Evolutionary conservation across 306 rosid species (phyloP), one percentile per base, ranked within the genome.

Genomic region (Casuarina cunninghamiana): DNA sequence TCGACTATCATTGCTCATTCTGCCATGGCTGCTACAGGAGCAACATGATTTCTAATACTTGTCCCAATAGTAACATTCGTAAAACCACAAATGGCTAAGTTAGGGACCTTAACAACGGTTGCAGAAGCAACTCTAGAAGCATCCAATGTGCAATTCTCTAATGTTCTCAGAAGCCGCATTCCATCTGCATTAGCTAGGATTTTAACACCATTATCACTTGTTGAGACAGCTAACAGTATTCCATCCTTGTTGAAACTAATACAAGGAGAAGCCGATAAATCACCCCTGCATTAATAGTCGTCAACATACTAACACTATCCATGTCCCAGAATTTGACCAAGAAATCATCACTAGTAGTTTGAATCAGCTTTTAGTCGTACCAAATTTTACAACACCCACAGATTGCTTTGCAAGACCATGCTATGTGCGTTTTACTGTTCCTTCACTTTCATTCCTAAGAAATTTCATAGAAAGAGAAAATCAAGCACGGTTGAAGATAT

Each of bases 371-470:
- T 90, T 96, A n/a, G 98, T 91, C 53, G 97, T 96, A 88, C 93
- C 99, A 78, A 96, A 96, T 84, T 96, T 97, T 76, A 93, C 99
- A 77, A 93, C 88, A 81, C 97, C 98, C 26, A 10, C 90, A 67
- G 98, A 82, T 76, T 96, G 89, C 88, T 93, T 96, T 78, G 91
- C 94, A 83, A 96, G 91, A 72, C 99, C 99, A 78, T 91, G 88
- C 75, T 86, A 96, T 37, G 93, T 79, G 48, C 96, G 94, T 86
- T 90, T 96, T 26, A 96, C 99, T 45, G 99, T 97, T 79, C 99
- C 99, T 86, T 96, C 99, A 82, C 98, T 96, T 88, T 96, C 99
- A 85, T 96, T 96, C 99, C 99, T n/a, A n/a, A n/a, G n/a, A n/a
- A n/a, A n/a, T n/a, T n/a, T n/a, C n/a, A n/a, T n/a, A n/a, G n/a